Base-by-base conservation (phyloP, 1,284 basidiomycete species). In the Austropuccinia psidii region DNA sequence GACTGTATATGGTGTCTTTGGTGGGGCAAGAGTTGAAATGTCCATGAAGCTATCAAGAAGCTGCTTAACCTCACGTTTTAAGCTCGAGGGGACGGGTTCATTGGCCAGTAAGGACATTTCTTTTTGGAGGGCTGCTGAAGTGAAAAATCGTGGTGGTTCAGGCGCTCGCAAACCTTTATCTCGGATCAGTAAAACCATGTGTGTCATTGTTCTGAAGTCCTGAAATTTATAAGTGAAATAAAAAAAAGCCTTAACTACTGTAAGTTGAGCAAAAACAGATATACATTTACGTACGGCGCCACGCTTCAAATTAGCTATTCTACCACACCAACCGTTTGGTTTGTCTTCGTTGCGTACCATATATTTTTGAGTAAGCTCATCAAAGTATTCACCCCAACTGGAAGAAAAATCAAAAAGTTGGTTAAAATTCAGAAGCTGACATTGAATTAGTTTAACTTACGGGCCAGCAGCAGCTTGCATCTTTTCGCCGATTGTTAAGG, bases 131-230 rank as follows among this genome's bases (percentile, higher is more conserved):
- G 35, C 31, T 11, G 13, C 7, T 13, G 41, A 27, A 7, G 41
- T 39, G 11, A 55, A 39, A 49, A 21, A 41, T 27, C 45, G n/a
- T 0, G 62, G 62, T n/a, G 52, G 19, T 49, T 39, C 33, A 35
- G 43, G 24, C 11, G 50, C 6, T 21, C 49, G 54, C 7, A 43
- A 21, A n/a, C 13, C 24, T 13, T 33, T 54, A 45, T 64, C 72
- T 13, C 62, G 62, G 3, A 74, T 65, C 29, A 47, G 29, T 15
- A 74, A 35, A 4, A 74, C 62, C n/a, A 74, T 66, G n/a, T 61
- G 21, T 17, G 61, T 50, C 61, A 74, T 74, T 5, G 72, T 74
- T 66, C 39, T 66, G 47, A 45, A 74, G 54, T 66, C 72, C 72
- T 74, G 39, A n/a, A 70, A 15, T 15, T 19, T 15, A 21, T 21